Conservation (phyloP, 2,329 filamentous ascomycete genomes). For the Pseudogymnoascus sp. region DNA sequence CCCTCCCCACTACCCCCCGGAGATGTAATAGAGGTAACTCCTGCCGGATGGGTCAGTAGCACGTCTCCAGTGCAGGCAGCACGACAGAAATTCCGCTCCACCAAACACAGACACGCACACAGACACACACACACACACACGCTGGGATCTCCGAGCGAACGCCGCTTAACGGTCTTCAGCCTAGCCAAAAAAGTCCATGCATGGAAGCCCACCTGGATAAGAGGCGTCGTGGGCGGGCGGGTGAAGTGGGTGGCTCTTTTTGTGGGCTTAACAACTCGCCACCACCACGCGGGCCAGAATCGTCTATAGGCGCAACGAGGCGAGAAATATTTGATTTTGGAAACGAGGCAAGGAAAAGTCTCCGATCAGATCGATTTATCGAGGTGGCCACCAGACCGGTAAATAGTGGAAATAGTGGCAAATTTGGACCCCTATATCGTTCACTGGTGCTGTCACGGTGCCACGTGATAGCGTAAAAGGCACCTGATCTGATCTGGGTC, state of each 20-base stretch:
- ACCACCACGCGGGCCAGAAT: neutral
- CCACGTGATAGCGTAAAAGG: neutral
- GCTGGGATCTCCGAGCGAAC: neutral
- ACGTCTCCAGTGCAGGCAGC: neutral
- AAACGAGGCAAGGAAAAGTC: too few relatives aligned
- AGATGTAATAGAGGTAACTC: neutral
- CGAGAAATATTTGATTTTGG: too few relatives aligned
- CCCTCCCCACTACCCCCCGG: neutral
- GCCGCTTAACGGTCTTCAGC: neutral
- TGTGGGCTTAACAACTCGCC: neutral
- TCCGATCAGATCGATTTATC: neutral
- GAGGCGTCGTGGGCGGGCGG: too few relatives aligned
- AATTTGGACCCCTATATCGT: neutral
- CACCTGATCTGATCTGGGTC: neutral
- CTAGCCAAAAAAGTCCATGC: neutral
- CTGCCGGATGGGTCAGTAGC: constrained; percentile 4
- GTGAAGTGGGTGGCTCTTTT: neutral
- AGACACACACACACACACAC: too few relatives aligned
- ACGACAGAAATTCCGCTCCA: neutral
- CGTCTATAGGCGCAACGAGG: neutral
- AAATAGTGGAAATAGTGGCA: neutral
- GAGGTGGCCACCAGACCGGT: neutral
- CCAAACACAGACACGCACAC: neutral
- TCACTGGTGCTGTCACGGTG: neutral
- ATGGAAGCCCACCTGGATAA: neutral